Conservation (phyloP, 2,329 filamentous ascomycete species). For the Diaporthe citrichinensis region DNA sequence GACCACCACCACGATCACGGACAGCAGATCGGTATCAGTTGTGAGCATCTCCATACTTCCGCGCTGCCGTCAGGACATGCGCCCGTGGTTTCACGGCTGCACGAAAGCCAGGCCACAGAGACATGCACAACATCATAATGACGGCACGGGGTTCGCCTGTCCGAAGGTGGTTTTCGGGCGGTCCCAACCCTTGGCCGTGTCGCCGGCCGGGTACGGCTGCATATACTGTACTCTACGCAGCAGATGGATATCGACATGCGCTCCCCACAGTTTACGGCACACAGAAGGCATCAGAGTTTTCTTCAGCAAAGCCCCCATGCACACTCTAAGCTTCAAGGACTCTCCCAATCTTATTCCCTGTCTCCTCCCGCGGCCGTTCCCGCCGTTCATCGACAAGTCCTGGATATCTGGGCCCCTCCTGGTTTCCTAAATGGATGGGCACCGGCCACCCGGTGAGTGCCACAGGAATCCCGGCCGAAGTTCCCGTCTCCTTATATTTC, state of each 20-base stretch:
- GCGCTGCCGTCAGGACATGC: constrained; percentile 21
- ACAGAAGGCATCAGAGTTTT: constrained; percentile 31
- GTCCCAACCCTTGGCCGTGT: constrained; percentile 9
- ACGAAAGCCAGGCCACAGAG: constrained; percentile 2
- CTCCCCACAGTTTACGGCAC: constrained; percentile 30
- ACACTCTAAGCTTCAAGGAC: not conserved
- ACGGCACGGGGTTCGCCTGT: constrained; percentile 11
- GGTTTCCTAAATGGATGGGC: not conserved
- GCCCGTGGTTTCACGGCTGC: constrained; percentile 19
- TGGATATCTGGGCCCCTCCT: constrained; percentile 2
- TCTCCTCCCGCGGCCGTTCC: constrained; percentile 6
- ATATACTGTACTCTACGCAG: constrained; percentile 10
- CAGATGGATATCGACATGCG: constrained; percentile 28
- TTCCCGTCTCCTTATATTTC: constrained; percentile 25
- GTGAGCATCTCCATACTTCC: constrained; percentile 34
- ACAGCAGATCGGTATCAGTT: constrained; percentile 38
- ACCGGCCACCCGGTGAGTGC: constrained; percentile 4
- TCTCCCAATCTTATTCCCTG: constrained; percentile 23
- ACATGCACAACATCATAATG: constrained; percentile 17
- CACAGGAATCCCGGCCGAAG: constrained; percentile 19
- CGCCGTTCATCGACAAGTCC: not conserved
- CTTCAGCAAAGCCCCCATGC: not conserved
- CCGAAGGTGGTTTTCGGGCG: not conserved
- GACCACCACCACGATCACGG: not conserved
- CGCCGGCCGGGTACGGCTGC: constrained; percentile 19